Percentiles rank a stretch among this genome's conserved stretches.
phyloP scores from a whole-genome alignment of 139 green algal genomes.

The Pleodorina starrii region DNA sequence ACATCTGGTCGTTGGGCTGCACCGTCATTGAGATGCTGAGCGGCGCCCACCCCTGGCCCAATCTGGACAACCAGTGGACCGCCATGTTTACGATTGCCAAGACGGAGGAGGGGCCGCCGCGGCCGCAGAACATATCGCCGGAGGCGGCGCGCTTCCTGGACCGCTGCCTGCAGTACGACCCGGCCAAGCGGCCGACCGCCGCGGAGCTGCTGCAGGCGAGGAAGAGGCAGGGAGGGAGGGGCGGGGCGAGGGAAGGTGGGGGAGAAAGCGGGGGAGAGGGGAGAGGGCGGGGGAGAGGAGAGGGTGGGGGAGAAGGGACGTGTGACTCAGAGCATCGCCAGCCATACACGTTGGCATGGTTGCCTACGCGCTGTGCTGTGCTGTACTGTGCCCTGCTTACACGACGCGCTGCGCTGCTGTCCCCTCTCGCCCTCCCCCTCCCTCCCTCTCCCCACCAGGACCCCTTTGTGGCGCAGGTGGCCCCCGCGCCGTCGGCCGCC shows the following conservation, averaged over 20 bases:
- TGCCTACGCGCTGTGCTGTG: no score
- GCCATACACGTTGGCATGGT: no score
- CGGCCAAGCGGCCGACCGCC: constrained; percentile 71
- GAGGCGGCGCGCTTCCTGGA: constrained; percentile 90
- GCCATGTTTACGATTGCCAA: constrained; percentile 93
- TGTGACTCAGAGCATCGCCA: no score
- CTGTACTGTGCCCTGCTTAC: no score
- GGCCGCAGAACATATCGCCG: constrained; percentile 75
- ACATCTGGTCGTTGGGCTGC: constrained; percentile 97
- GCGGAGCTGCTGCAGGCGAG: constrained; percentile 62
- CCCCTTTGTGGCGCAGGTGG: constrained; percentile 25
- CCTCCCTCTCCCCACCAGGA: no score
- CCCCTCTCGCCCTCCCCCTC: not conserved
- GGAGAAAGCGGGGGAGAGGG: not conserved
- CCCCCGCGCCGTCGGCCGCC: not conserved
- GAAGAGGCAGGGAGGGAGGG: not conserved
- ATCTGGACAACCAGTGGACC: constrained; percentile 67
- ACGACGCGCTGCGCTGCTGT: no score
- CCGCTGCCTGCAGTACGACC: constrained; percentile 72
- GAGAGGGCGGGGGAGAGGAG: no score
- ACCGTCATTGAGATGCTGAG: constrained; percentile 98
- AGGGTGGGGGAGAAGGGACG: no score
- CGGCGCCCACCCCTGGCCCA: constrained; percentile 80
- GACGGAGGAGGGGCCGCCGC: constrained; percentile 78
- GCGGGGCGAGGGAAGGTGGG: not conserved